phyloP scores from a whole-genome alignment of 495 filamentous ascomycete genomes.

The Penicillium simplicissimum region DNA sequence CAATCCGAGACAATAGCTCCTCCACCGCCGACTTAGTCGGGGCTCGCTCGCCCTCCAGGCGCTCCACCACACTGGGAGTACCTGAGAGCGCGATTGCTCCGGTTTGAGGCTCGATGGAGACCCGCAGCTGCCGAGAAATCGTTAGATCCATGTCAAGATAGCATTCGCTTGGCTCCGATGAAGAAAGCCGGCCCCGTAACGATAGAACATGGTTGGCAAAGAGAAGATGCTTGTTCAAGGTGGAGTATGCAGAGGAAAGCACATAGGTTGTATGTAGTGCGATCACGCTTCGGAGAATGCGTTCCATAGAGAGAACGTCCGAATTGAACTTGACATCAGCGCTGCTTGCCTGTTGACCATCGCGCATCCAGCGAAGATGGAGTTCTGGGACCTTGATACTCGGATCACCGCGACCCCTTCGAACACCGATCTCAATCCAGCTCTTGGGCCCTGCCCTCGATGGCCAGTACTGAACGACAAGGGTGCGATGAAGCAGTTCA shows the following conservation, averaged over 20 bases:
- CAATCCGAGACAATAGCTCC: slow-evolving; percentile 54
- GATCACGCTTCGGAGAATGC: slow-evolving; percentile 70
- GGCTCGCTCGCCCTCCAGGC: slow-evolving; percentile 38
- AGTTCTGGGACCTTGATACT: slow-evolving; percentile 49
- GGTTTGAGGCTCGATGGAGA: slow-evolving; percentile 68
- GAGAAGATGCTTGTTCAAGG: slow-evolving; percentile 55
- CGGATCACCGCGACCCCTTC: slow-evolving; percentile 44
- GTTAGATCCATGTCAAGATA: slow-evolving; percentile 68
- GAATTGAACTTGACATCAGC: slow-evolving; percentile 64
- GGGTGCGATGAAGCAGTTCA: slow-evolving; percentile 71
- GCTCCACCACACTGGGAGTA: slow-evolving; percentile 47
- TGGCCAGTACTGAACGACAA: slow-evolving; percentile 90
- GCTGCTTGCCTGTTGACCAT: slow-evolving; percentile 69
- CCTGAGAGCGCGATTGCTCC: slow-evolving; percentile 41
- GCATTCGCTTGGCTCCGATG: slow-evolving; percentile 63
- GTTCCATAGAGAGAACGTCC: slow-evolving; percentile 67
- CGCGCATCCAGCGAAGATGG: slow-evolving; percentile 80
- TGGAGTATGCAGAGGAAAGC: slow-evolving; percentile 59
- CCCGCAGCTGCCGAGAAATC: slow-evolving; percentile 52
- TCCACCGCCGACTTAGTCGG: slow-evolving; percentile 51
- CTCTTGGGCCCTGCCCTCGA: slow-evolving; percentile 67
- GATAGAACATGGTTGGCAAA: slow-evolving; percentile 57
- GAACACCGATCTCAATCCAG: slow-evolving; percentile 86
- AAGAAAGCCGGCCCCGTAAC: slow-evolving; percentile 55
- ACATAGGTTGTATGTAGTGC: slow-evolving; percentile 70